phyloP scores from a whole-genome alignment of 345 rosid genomes.

The Populus euphratica region DNA sequence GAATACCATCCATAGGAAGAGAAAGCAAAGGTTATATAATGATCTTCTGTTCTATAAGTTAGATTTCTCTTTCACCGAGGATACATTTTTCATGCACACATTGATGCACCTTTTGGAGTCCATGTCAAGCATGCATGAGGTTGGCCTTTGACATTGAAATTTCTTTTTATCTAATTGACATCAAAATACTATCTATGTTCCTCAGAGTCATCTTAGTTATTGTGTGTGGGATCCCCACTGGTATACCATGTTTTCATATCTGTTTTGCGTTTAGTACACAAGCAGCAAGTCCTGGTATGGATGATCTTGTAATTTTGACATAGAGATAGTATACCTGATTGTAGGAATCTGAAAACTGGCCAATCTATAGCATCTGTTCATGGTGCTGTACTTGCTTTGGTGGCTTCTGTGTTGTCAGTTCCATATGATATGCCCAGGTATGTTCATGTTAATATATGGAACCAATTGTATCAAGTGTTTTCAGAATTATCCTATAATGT shows the following conservation, averaged over 20 bases:
- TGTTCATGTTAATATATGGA: conserved; percentile 19
- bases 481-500: background rate
- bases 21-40: conserved; percentile 51
- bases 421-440: conserved; percentile 99
- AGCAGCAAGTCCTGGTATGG: background rate
- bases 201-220: background rate
- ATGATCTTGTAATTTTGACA: conserved; percentile 1
- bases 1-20: conserved; percentile 51
- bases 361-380: conserved; percentile 62
- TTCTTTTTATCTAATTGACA: background rate
- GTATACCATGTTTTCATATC: background rate
- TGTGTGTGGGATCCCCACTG: background rate
- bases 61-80: background rate
- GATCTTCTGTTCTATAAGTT: background rate
- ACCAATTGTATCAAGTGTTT: background rate
- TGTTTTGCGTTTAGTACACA: background rate
- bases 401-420: conserved; percentile 89
- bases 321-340: conserved; percentile 10
- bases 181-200: background rate
- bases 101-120: background rate
- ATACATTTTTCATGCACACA: background rate
- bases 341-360: conserved; percentile 48
- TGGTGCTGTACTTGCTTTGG: conserved; percentile 95
- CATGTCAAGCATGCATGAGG: background rate
- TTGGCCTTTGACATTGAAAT: background rate